phyloP scores from a whole-genome alignment of 768 basidiomycete genomes.

The Termitomyces heimii region DNA sequence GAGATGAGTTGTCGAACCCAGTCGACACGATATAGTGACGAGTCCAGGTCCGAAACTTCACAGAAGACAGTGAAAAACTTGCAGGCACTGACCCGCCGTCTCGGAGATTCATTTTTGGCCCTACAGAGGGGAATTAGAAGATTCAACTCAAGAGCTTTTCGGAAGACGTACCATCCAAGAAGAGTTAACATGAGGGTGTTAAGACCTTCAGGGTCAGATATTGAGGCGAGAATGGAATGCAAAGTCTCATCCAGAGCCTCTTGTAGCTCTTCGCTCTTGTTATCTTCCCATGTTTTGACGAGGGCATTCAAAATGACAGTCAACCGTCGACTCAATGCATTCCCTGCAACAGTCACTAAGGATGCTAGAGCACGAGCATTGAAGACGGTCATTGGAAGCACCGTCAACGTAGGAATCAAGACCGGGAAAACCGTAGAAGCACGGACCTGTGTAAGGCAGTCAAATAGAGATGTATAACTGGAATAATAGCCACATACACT shows the following conservation, averaged over 20 bases:
- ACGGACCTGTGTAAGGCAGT: constrained; percentile 56
- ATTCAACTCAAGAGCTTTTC: not conserved
- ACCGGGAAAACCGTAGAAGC: constrained; percentile 96
- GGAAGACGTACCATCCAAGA: constrained; percentile 69
- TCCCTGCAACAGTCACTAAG: constrained; percentile 90
- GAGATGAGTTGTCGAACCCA: constrained; percentile 91
- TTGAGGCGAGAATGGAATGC: constrained; percentile 67
- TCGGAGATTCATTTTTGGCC: constrained; percentile 71
- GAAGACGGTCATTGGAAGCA: constrained; percentile 89
- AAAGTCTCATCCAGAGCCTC: constrained; percentile 72
- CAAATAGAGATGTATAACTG: not conserved
- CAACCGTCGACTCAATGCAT: constrained; percentile 80
- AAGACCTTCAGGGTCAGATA: constrained; percentile 82
- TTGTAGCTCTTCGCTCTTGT: constrained; percentile 62
- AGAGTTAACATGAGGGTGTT: constrained; percentile 86
- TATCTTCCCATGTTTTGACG: constrained; percentile 69
- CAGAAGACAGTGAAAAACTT: constrained; percentile 79
- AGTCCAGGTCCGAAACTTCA: constrained; percentile 75
- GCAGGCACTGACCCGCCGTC: constrained; percentile 74
- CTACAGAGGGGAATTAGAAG: constrained; percentile 29
- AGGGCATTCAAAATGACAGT: constrained; percentile 74
- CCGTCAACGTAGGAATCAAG: constrained; percentile 87
- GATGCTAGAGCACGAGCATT: constrained; percentile 89
- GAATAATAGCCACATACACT: constrained; percentile 44
- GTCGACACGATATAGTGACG: constrained; percentile 82